Conservation (phyloP, 1,284 basidiomycete genomes). For the Ceratobasidium sp. region DNA sequence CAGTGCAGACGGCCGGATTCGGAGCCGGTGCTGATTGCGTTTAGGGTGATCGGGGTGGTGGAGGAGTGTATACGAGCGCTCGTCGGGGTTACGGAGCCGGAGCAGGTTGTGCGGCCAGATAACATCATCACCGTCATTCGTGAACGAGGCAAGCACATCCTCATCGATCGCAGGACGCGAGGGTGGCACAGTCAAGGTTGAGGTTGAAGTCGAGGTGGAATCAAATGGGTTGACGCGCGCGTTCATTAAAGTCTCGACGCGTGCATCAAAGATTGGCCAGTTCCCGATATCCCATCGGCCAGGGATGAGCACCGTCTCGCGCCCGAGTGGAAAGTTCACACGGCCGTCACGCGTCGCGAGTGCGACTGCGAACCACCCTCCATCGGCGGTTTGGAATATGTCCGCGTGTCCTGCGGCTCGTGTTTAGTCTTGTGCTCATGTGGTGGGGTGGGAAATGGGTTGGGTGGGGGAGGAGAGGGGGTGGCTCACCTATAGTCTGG, state of each 20-base stretch:
- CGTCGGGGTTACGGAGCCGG: constrained; percentile 41
- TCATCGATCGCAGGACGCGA: neutral
- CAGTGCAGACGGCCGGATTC: neutral
- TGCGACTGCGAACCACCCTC: constrained; percentile 41
- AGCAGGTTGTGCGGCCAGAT: constrained; percentile 39
- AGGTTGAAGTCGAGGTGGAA: no score
- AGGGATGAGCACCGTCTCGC: constrained; percentile 43
- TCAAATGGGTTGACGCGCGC: no score
- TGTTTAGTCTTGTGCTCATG: neutral
- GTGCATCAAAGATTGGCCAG: constrained; percentile 37
- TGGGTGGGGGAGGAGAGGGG: neutral
- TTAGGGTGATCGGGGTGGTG: neutral
- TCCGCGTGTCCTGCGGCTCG: constrained; percentile 37
- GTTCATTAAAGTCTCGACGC: constrained; percentile 36
- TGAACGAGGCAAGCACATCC: constrained; percentile 16
- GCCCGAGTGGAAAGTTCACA: constrained; percentile 41
- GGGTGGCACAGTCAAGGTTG: no score
- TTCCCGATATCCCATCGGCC: constrained; percentile 22
- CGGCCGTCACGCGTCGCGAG: constrained; percentile 40
- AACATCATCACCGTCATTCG: neutral
- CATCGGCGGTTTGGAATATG: constrained; percentile 26
- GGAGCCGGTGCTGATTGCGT: neutral
- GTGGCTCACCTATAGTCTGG: constrained; percentile 38
- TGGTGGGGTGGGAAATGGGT: no score
- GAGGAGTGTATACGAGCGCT: constrained; percentile 24